Base-by-base conservation (phyloP, 2,329 filamentous ascomycete species). In the Zopfia rhizophila region DNA sequence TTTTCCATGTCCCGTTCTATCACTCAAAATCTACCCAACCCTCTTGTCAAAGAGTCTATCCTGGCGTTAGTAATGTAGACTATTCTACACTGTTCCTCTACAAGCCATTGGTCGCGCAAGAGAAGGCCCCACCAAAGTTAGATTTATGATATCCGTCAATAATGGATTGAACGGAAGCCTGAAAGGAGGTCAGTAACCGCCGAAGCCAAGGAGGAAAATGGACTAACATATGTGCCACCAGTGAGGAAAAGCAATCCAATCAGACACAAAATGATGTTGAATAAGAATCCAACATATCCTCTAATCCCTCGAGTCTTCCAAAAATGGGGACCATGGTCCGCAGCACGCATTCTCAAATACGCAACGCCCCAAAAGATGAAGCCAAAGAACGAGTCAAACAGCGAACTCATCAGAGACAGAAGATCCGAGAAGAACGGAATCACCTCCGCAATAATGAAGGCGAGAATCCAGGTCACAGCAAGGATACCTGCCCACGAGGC, bases 331-430 rank as follows among this genome's bases (percentile, higher is more conserved):
- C 80, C 78, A 24, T 83, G 79, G 53, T 90, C 87, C 1, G 82
- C 87, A 14, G 75, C 75, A 35, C 88, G 81, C 88, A 93, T 90
- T 44, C 88, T 82, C 63, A 91, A 82, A 65, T 90, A 93, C 1
- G 89, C 89, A 1, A 90, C 82, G 10, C 88, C 89, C 89, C 89
- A 97, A 78, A 96, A 97, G 65, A 96, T 96, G 78, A 96, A 97
- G 17, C 92, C 92, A 62, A 93, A 93, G 80, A 91, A 93, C 41
- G 89, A 93, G 73, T 96, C 91, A 66, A 96, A 96, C 1, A 96
- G 82, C 3, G 90, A 90, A n/a, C 86, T 89, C 87, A 91, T 89
- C 51, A 91, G 78, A 4, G 85, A 86, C n/a, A 82, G 72, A 55
- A 82, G 76, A 50, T 91, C 91, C 7, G 86, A 88, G 76, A 97